phyloP scores from a whole-genome alignment of 1,284 basidiomycete species.

The Puccinia triticina region DNA sequence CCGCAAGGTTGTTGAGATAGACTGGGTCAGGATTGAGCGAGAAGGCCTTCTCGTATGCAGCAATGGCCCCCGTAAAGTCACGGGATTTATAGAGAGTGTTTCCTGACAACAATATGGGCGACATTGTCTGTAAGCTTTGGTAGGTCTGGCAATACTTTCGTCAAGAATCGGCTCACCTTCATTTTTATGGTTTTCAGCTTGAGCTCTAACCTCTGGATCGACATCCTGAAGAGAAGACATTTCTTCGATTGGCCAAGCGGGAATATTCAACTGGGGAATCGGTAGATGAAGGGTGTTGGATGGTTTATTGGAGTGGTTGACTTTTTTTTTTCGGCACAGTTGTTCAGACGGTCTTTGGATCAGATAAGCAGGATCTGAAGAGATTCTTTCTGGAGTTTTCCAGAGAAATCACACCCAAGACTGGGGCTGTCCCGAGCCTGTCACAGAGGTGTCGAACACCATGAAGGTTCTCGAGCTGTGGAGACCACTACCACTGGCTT shows the following conservation, averaged over 20 bases:
- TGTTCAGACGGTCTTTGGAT: neutral
- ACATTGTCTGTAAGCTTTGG: neutral
- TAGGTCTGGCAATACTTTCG: neutral
- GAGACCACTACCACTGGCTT: no score
- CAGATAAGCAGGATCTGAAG: neutral
- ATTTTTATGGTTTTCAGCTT: conserved; percentile 34
- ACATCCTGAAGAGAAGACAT: conserved; percentile 3
- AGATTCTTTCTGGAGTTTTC: neutral
- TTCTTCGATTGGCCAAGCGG: neutral
- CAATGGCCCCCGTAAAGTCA: conserved; percentile 27
- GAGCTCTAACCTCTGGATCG: conserved; percentile 22
- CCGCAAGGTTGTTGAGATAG: conserved; percentile 63
- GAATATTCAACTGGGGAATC: neutral
- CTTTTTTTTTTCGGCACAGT: no score
- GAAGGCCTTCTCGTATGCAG: conserved; percentile 37
- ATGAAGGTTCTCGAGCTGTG: no score
- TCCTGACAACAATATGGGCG: conserved; percentile 19
- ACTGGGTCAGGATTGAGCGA: conserved; percentile 37
- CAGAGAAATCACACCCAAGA: neutral
- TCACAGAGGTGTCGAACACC: neutral
- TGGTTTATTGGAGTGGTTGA: no score
- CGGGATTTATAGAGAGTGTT: conserved; percentile 36
- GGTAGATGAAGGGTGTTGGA: neutral
- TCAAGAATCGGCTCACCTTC: neutral
- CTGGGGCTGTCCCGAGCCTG: neutral